Percentiles rank a stretch among this genome's conserved stretches.
Conservation (phyloP, 2,329 filamentous ascomycete genomes). For the Chaetomiaceae sp. region DNA sequence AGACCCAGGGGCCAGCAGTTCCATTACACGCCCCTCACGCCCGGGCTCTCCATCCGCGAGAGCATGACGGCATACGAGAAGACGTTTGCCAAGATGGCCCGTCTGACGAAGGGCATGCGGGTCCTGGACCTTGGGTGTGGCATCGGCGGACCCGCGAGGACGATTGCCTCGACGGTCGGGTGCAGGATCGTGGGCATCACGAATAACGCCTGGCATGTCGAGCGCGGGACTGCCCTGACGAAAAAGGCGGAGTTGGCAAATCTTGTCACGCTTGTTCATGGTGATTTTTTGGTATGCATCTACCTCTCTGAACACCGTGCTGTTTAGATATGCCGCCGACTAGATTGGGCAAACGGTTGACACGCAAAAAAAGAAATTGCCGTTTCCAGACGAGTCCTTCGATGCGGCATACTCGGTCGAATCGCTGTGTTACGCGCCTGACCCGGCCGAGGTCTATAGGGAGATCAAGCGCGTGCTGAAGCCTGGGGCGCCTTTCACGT, state of each 20-base stretch:
- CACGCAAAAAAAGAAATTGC: constrained; percentile 57
- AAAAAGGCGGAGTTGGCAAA: constrained; percentile 60
- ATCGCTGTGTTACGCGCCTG: constrained; percentile 70
- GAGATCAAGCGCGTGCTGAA: constrained; percentile 72
- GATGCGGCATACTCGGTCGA: constrained; percentile 76
- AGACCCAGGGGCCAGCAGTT: constrained; percentile 59
- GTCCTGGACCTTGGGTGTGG: constrained; percentile 74
- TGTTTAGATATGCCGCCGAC: neutral
- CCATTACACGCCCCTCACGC: constrained; percentile 73
- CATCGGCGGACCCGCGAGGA: constrained; percentile 69
- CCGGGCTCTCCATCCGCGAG: constrained; percentile 64
- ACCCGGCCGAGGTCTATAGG: constrained; percentile 66
- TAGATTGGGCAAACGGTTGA: too few species aligned
- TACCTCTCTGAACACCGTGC: neutral
- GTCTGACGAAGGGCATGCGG: constrained; percentile 59
- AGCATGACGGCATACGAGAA: constrained; percentile 74
- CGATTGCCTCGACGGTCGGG: constrained; percentile 69
- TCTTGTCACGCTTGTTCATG: constrained; percentile 65
- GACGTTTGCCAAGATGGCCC: constrained; percentile 69
- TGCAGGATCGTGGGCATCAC: constrained; percentile 68
- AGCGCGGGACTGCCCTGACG: constrained; percentile 65
- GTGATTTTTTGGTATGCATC: constrained; percentile 66
- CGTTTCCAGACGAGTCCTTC: constrained; percentile 66
- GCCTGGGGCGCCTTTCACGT: constrained; percentile 70
- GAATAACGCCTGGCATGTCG: constrained; percentile 79